Conservation (phyloP, 371 early-diverging fungal species). For the Mucor velutinosus region DNA sequence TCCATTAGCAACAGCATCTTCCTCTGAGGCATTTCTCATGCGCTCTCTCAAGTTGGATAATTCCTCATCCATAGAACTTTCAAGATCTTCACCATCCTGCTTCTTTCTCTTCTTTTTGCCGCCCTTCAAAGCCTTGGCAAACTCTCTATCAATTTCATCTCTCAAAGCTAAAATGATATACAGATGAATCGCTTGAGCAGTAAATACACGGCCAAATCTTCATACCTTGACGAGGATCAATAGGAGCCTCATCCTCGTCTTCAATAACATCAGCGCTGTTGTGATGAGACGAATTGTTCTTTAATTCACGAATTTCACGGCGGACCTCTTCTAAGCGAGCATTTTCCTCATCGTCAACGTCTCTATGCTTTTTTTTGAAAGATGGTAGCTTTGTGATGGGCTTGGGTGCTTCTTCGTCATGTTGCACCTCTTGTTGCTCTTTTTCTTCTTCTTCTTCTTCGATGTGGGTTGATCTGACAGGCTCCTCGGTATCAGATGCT, state of each 20-base stretch:
- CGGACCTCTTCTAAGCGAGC: slow-evolving; percentile 39
- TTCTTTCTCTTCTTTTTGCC: slow-evolving; percentile 66
- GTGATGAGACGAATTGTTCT: not conserved
- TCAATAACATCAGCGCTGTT: slow-evolving; percentile 4
- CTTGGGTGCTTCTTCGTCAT: slow-evolving; percentile 5
- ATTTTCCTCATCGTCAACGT: slow-evolving; percentile 36
- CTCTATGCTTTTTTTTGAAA: slow-evolving; percentile 41
- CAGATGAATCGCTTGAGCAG: not conserved
- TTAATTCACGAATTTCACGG: slow-evolving; percentile 16
- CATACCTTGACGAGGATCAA: slow-evolving; percentile 43
- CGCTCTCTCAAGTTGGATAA: slow-evolving; percentile 67
- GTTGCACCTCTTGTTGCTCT: not conserved
- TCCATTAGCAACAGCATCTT: slow-evolving; percentile 78
- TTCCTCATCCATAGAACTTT: slow-evolving; percentile 64
- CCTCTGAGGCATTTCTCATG: slow-evolving; percentile 82
- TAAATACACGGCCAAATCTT: not conserved
- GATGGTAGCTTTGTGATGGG: slow-evolving; percentile 37
- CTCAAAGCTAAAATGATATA: slow-evolving; percentile 38
- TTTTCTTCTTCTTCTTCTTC: slow-evolving; percentile 2
- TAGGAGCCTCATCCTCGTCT: slow-evolving; percentile 28
- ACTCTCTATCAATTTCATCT: slow-evolving; percentile 61
- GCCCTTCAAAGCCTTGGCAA: slow-evolving; percentile 63
- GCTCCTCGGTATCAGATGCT: slow-evolving; percentile 25
- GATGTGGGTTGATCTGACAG: not conserved
- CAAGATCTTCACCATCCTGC: slow-evolving; percentile 69